A percentile compares a stretch with the other conserved stretches of the same genome.
Evolutionary conservation across 2,329 filamentous ascomycete species (phyloP).

Genomic region (Onygenales sp.): DNA sequence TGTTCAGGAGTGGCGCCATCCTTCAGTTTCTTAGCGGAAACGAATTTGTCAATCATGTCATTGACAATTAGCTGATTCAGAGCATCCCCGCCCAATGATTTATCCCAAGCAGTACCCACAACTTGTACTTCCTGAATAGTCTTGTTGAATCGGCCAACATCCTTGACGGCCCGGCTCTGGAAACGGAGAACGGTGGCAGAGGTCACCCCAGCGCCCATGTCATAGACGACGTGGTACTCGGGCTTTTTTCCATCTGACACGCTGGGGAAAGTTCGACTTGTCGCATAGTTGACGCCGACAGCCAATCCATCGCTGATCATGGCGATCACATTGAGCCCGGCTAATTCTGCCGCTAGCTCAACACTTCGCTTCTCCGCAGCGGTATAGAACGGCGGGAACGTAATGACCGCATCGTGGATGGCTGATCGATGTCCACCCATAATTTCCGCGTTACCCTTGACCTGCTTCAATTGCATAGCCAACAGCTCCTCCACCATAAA

Average conservation of each 20-base stretch:
- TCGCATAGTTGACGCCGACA: slow-evolving; percentile 92
- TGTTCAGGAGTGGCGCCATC: slow-evolving; percentile 27
- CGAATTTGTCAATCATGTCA: slow-evolving; percentile 75
- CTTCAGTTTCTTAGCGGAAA: slow-evolving; percentile 52
- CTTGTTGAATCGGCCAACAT: slow-evolving; percentile 89
- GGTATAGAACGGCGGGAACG: slow-evolving; percentile 83
- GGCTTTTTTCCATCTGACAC: slow-evolving; percentile 74
- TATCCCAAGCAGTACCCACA: slow-evolving; percentile 78
- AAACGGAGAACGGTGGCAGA: slow-evolving; percentile 85
- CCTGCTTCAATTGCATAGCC: slow-evolving; percentile 90
- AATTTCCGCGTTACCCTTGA: slow-evolving; percentile 77
- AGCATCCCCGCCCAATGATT: slow-evolving; percentile 77
- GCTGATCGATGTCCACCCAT: slow-evolving; percentile 65
- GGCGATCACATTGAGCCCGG: slow-evolving; percentile 75
- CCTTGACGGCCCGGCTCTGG: slow-evolving; percentile 81
- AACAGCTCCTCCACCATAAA: slow-evolving; percentile 84
- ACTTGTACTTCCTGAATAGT: slow-evolving; percentile 92
- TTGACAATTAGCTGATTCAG: slow-evolving; percentile 82
- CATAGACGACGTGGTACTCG: slow-evolving; percentile 87
- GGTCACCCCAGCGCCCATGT: slow-evolving; percentile 94
- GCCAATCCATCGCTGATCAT: slow-evolving; percentile 84
- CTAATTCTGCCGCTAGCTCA: slow-evolving; percentile 73
- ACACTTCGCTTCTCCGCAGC: slow-evolving; percentile 82
- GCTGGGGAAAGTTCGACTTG: slow-evolving; percentile 77
- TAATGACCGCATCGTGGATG: slow-evolving; percentile 77